Evolutionary conservation across 2,329 filamentous ascomycete genomes (phyloP), one percentile per base, ranked within the genome.

Genomic region (Aspergillus jensenii): DNA sequence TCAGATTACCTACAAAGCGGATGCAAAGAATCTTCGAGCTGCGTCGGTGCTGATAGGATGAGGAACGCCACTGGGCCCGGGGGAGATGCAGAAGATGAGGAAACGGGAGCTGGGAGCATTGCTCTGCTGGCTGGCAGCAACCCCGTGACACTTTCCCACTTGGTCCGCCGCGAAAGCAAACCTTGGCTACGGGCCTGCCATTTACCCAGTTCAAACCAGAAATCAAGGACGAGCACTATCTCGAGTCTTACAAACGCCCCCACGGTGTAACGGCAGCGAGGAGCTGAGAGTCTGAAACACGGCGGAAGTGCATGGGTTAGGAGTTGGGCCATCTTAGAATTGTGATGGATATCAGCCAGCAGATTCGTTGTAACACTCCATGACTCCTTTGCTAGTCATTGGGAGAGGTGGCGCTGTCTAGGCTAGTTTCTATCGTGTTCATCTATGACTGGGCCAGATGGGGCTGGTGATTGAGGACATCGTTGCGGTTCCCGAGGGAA

Each of bases 81-180:
- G 46, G 56, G 47, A 50, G 27, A 55, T 44, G 41, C 19, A 51
- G 51, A 37, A 54, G 56, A 58, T 50, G 44, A 58, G 56, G 19
- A 50, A 48, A 9, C 23, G 37, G 14, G 15, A 37, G 15, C 35
- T n/a, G 35, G 35, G 35, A n/a, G 19, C 3, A 31, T 31, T 27
- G 19, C 45, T 40, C 45, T 17, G 55, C 52, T 57, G 41, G 55
- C 49, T 52, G 9, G 37, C 55, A 58, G 23, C 35, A 48, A 45
- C 50, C 55, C 56, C 56, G 56, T 58, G 56, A 58, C 40, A 40
- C 11, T 46, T 47, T 51, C 27, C 49, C 44, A 23, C 39, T 50
- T 31, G 44, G 31, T 21, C 7, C 27, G 25, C 31, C 12, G n/a
- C 40, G 39, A 37, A 43, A 48, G 44, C 44, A 43, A 48, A 49